Base-by-base conservation (phyloP, 2,329 filamentous ascomycete genomes). In the Neonectria faginata region DNA sequence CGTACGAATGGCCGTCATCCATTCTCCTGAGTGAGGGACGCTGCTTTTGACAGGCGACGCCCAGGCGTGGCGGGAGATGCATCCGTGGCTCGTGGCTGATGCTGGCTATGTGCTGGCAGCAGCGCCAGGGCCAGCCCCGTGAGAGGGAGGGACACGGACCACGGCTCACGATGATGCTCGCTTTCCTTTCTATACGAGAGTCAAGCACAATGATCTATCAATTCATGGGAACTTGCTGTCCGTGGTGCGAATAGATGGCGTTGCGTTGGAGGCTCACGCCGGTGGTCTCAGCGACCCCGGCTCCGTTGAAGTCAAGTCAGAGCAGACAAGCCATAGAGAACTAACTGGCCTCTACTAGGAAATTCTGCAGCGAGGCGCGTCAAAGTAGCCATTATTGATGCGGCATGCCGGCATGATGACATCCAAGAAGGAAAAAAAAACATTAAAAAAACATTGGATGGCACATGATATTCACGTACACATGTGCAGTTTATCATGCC, bases 71-170 rank as follows among this genome's bases (percentile, higher is more conserved):
- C 55, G 42, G 55, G 54, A 54, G 60, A 44, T 36, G 27, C 2
- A n/a, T 20, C 5, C 33, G 42, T 57, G 55, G 60, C 50, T 50
- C 41, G 60, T 58, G 50, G 60, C 60, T 54, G 50, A 58, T 55
- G 55, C 18, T 58, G 60, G 48, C 53, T 45, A 60, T 70, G 42
- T 53, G 66, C 12, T 70, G 66, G 62, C 59, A 70, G 48, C 50
- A 51, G 29, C 27, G 18, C 36, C 36, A 39, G 36, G 36, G 36
- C 36, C 31, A 18, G 3, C 25, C 50, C 58, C 42, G 44, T 52
- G 60, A 59, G 62, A 60, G 52, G 48, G 50, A 57, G 9, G 29
- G 12, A 70, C 70, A 71, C 70, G 70, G 70, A 54, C 70, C 67
- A 58, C 39, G 33, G 48, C 48, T 31, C 27, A 50, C 47, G 27